Evolutionary conservation across 495 filamentous ascomycete species (phyloP), one percentile per base, ranked within the genome.

Genomic region (Bacidia gigantensis): DNA sequence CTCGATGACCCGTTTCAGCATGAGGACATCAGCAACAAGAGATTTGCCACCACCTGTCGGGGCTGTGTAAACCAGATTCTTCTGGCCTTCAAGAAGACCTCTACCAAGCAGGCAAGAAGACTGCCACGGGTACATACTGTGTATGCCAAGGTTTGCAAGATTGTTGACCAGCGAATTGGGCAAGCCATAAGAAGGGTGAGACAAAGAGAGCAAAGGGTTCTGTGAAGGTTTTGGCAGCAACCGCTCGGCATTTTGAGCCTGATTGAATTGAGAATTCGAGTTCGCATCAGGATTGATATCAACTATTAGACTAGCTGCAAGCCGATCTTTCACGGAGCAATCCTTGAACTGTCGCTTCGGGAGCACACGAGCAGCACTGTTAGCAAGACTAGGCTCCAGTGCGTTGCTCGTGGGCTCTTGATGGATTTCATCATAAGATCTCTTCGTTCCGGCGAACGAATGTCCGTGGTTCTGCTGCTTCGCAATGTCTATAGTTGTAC

Each of bases 1-100:
- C 32, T 81, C 77, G 26, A 89, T 69, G 10, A 92, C 72, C 45
- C 75, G 74, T 60, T 82, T 86, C 40, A 89, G 67, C 76, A 87
- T 81, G 22, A 89, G 65, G 2, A 89, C 68, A 64, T 88, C 83
- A 29, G 83, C 82, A 41, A 87, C 81, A 12, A 89, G 74, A 17
- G 82, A 86, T 65, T 89, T 90, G 23, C 86, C 86, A 32, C 84
- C 86, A 3, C 86, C 86, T 0, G 86, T 89, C 9, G 86, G 86
- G n/a, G 86, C 86, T 9, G 81, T 85, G 61, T 92, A 90, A 29
- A 90, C 81, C 17, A 92, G 64, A 56, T 88, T 87, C 42, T 71
- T 75, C 45, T 79, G 68, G 18, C 84, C 85, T 11, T 67, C 57
- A 1, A 92, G 64, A 14, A 88, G 67, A 5, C 84, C 86, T 1